A percentile compares a stretch with the other conserved stretches of the same genome.
Evolutionary conservation across 345 rosid genomes (phyloP).

Genomic region (Mercurialis annua): DNA sequence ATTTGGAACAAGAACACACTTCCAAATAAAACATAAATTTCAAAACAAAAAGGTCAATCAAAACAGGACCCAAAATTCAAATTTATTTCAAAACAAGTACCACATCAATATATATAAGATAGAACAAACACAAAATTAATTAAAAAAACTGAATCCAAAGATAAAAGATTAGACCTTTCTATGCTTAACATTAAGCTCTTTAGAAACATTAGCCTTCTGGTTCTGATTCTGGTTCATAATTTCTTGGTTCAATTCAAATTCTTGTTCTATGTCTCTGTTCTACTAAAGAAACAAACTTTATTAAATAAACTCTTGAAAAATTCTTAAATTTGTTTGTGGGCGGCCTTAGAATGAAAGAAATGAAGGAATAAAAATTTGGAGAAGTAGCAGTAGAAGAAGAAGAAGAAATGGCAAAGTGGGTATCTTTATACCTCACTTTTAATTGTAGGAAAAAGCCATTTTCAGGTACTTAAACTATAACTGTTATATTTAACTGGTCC

Average conservation of each 20-base stretch:
- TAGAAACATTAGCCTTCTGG: conserved; percentile 53
- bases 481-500: too few relatives aligned
- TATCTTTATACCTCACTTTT: too few relatives aligned
- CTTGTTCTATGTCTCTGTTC: neutral
- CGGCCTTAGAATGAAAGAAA: conserved; percentile 23
- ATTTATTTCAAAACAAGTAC: neutral
- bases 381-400: conserved; percentile 4
- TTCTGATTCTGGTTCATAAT: conserved; percentile 45
- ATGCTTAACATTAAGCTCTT: conserved; percentile 56
- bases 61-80: neutral
- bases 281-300: neutral
- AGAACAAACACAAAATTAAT: conserved; percentile 1
- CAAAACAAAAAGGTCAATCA: neutral
- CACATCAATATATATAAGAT: neutral
- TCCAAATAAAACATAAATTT: neutral
- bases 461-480: too few relatives aligned
- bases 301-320: neutral
- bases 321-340: neutral
- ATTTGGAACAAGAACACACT: neutral
- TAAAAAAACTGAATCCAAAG: neutral
- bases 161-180: conserved; percentile 41
- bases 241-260: conserved; percentile 6
- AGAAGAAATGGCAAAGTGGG: conserved; percentile 28
- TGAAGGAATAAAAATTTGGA: conserved; percentile 12
- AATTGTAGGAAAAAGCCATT: too few relatives aligned